Evolutionary conservation across 306 rosid species (phyloP).

Genomic region (Rubus idaeus): DNA sequence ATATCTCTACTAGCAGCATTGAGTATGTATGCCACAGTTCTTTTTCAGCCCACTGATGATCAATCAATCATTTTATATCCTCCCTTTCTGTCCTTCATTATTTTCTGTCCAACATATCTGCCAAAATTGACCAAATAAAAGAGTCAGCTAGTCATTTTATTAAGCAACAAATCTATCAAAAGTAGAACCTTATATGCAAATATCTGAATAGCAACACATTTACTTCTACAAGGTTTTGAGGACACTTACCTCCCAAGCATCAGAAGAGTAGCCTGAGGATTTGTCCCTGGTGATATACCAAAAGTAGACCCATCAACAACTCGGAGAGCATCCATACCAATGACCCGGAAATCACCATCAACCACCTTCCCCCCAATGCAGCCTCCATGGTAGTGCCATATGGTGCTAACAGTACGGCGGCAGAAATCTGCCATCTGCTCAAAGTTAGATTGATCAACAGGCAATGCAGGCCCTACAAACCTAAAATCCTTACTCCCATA

Average conservation of each 20-base stretch:
- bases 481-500: constrained; percentile 58
- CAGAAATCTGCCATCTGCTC: constrained; percentile 69
- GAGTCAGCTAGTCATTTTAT: constrained; percentile 5
- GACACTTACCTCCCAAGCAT: constrained; percentile 76
- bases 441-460: constrained; percentile 35
- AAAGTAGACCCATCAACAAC: constrained; percentile 84
- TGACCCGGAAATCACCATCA: constrained; percentile 48
- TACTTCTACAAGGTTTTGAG: neutral
- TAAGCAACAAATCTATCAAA: neutral
- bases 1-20: constrained; percentile 4
- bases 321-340: constrained; percentile 59
- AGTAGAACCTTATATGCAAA: neutral
- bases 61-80: constrained; percentile 18
- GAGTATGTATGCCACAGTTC: neutral
- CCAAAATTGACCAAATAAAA: constrained; percentile 17
- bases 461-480: constrained; percentile 76
- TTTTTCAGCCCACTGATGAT: neutral
- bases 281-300: constrained; percentile 77
- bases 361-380: constrained; percentile 84
- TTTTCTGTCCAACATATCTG: constrained; percentile 63
- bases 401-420: constrained; percentile 70
- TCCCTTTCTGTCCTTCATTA: constrained; percentile 37
- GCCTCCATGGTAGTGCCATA: constrained; percentile 98
- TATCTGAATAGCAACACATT: neutral
- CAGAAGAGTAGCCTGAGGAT: constrained; percentile 90